These are phyloP conservation scores for Fusarium avenaceum DNA, from an alignment of 2,329 filamentous ascomycete species.

Conservation along the genomic window DNA sequence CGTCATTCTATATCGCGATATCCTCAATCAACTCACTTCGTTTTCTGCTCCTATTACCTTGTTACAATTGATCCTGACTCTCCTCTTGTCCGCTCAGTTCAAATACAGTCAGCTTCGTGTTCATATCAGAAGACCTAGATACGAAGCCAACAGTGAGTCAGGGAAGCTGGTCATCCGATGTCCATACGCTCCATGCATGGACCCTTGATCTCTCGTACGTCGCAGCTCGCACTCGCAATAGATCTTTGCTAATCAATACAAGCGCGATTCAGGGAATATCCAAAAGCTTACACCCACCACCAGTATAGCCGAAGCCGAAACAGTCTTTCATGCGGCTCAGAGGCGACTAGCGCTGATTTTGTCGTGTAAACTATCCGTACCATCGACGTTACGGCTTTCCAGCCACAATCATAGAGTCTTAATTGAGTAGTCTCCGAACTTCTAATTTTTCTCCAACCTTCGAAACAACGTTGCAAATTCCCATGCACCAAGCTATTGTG, in stretches of 20 bases:
- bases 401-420: not conserved
- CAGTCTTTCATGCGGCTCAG: not conserved
- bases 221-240: not conserved
- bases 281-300: not conserved
- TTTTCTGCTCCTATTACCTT: not conserved
- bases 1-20: no score
- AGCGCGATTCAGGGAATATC: not conserved
- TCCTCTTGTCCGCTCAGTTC: not conserved
- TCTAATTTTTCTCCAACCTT: not conserved
- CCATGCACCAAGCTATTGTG: not conserved
- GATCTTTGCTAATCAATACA: not conserved
- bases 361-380: not conserved
- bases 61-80: not conserved
- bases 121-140: not conserved
- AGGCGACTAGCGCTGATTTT: constrained; percentile 7
- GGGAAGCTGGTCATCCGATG: not conserved
- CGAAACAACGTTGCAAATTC: not conserved
- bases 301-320: constrained; percentile 10
- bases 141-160: not conserved
- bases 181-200: not conserved
- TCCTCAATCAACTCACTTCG: no score
- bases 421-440: not conserved
- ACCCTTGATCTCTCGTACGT: not conserved
- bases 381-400: not conserved
- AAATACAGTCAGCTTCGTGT: not conserved